Evolutionary conservation across 169 alveolate species (phyloP).

Genomic region (Babesia divergens): DNA sequence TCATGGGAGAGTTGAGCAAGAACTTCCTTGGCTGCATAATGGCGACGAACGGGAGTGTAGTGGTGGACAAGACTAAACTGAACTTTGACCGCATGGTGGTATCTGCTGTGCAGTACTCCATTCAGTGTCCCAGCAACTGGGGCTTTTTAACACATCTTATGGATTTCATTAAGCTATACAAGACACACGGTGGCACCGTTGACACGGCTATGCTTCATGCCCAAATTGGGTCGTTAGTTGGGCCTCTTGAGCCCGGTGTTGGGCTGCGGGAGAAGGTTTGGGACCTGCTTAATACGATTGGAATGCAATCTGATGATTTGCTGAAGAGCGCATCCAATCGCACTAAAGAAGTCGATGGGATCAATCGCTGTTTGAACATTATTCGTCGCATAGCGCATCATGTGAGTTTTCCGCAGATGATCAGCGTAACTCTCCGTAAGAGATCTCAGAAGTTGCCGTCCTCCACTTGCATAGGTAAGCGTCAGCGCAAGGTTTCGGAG

Average conservation of each 20-base stretch:
- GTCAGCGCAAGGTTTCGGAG: not conserved
- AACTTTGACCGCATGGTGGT: not conserved
- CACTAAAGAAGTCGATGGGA: not conserved
- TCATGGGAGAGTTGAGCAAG: not conserved
- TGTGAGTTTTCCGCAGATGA: not conserved
- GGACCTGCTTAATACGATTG: not conserved
- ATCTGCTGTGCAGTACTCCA: constrained; percentile 9
- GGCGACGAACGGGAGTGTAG: not conserved
- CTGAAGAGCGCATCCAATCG: not conserved
- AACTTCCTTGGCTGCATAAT: not conserved
- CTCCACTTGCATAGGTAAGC: constrained; percentile 5
- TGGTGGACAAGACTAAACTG: constrained; percentile 11
- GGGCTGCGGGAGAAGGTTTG: not conserved
- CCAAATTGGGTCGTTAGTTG: not conserved
- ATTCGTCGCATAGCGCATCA: not conserved
- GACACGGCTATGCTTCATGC: not conserved
- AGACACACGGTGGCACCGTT: not conserved
- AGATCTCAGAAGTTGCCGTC: not conserved
- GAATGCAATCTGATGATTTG: not conserved
- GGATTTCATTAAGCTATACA: not conserved
- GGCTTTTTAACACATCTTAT: not conserved
- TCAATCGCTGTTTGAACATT: constrained; percentile 2
- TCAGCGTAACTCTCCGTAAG: not conserved
- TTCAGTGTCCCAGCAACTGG: constrained; percentile 23
- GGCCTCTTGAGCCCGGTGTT: not conserved